phyloP scores from a whole-genome alignment of 2,329 filamentous ascomycete genomes.

The Colletotrichum destructivum region DNA sequence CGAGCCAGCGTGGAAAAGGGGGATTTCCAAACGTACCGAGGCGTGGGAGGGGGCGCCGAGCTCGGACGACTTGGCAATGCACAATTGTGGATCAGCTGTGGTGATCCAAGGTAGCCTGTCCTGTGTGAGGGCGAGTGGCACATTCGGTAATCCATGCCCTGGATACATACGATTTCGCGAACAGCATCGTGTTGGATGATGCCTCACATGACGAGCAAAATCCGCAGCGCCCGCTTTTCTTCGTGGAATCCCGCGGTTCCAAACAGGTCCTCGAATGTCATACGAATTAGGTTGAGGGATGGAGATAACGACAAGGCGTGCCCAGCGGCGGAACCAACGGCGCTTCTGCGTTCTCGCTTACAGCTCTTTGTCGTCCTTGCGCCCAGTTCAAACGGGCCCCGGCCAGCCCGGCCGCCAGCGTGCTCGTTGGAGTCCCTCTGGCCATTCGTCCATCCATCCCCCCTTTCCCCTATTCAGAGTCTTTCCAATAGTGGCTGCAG shows the following conservation, averaged over 20 bases:
- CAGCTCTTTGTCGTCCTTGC: background rate
- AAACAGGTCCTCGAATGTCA: background rate
- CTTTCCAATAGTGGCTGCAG: slow-evolving; percentile 41
- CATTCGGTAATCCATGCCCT: slow-evolving; percentile 25
- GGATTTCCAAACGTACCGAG: slow-evolving; percentile 10
- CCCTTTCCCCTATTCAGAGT: slow-evolving; percentile 19
- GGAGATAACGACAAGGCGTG: slow-evolving; percentile 13
- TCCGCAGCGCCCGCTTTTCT: slow-evolving; percentile 39
- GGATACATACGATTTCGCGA: slow-evolving; percentile 29
- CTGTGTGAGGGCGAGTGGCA: slow-evolving; percentile 5
- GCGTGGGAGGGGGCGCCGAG: slow-evolving; percentile 2
- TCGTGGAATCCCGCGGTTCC: slow-evolving; percentile 27
- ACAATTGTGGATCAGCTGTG: slow-evolving; percentile 25
- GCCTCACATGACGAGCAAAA: slow-evolving; percentile 42
- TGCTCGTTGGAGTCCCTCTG: slow-evolving; percentile 13
- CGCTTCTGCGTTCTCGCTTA: slow-evolving; percentile 9
- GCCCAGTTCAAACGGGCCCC: background rate
- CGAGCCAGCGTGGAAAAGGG: slow-evolving; percentile 15
- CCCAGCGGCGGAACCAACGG: slow-evolving; percentile 20
- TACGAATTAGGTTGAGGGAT: background rate
- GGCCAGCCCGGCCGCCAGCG: slow-evolving; percentile 3
- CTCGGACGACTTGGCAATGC: slow-evolving; percentile 35
- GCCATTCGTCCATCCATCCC: background rate
- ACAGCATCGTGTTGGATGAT: slow-evolving; percentile 34
- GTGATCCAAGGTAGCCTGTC: slow-evolving; percentile 29